These are phyloP conservation scores for Mycena capillaripes DNA, from an alignment of 768 basidiomycete species.

Conservation along the genomic window DNA sequence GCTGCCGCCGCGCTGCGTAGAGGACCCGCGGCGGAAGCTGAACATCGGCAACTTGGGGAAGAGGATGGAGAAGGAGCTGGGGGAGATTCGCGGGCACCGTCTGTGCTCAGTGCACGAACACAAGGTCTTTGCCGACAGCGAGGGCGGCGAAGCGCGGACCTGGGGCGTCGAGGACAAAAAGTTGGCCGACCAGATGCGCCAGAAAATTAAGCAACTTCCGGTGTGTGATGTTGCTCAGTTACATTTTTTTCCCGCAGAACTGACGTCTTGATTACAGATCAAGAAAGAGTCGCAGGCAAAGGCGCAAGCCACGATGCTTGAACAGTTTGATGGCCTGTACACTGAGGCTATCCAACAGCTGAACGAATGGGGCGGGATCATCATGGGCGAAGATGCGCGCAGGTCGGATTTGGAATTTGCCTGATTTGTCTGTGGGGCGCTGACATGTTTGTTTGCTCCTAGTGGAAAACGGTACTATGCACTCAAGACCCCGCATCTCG, in stretches of 20 bases:
- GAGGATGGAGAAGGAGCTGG: constrained; percentile 74
- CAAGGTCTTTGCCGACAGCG: constrained; percentile 55
- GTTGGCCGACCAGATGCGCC: constrained; percentile 70
- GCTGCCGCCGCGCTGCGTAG: constrained; percentile 80
- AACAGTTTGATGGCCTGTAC: constrained; percentile 77
- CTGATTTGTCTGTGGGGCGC: constrained; percentile 22
- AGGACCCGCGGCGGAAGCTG: constrained; percentile 81
- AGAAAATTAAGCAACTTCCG: constrained; percentile 55
- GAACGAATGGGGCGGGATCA: constrained; percentile 78
- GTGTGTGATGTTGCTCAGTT: constrained; percentile 48
- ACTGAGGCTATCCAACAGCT: constrained; percentile 85
- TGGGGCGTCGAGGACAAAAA: constrained; percentile 80
- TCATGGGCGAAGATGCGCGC: constrained; percentile 77
- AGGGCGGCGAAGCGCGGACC: constrained; percentile 79
- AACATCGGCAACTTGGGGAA: constrained; percentile 84
- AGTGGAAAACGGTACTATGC: constrained; percentile 85
- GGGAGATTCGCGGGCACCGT: constrained; percentile 73
- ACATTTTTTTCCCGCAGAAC: background rate
- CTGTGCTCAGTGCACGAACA: constrained; percentile 65
- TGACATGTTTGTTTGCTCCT: constrained; percentile 33
- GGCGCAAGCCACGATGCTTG: too few species aligned
- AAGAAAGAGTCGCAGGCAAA: too few species aligned
- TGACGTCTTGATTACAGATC: constrained; percentile 16
- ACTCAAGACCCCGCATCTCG: constrained; percentile 77
- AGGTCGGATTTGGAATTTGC: constrained; percentile 44